phyloP scores from a whole-genome alignment of 225 moss, liverwort and hornwort species.

The Lunularia cruciata region DNA sequence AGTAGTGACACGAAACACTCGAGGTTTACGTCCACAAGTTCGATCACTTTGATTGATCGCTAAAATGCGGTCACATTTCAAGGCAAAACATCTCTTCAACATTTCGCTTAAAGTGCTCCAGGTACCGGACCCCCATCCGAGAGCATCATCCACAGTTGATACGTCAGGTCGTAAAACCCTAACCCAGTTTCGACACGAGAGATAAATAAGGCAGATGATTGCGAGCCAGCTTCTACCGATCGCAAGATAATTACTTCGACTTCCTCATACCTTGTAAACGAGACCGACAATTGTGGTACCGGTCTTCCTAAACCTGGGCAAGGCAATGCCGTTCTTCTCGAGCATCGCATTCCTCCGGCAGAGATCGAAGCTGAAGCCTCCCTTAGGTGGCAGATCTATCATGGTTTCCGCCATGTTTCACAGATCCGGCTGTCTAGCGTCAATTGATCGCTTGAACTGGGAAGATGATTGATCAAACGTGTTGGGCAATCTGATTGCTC shows the following conservation, averaged over 20 bases:
- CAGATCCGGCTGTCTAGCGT: not conserved
- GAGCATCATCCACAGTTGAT: too few relatives aligned
- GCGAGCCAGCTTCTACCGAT: not conserved
- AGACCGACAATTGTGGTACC: conserved; percentile 97
- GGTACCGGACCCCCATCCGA: too few relatives aligned
- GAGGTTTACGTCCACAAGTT: too few relatives aligned
- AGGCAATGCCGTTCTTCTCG: conserved; percentile 66
- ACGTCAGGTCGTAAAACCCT: too few relatives aligned
- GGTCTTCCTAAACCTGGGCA: conserved; percentile 87
- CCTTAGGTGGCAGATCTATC: conserved; percentile 61
- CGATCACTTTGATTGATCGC: too few relatives aligned
- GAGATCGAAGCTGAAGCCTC: conserved; percentile 82
- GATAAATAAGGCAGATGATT: not conserved
- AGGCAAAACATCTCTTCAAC: too few relatives aligned
- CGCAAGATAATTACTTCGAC: not conserved
- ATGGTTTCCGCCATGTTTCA: conserved; percentile 51
- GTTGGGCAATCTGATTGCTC: not conserved
- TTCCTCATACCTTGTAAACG: conserved; percentile 60
- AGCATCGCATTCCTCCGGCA: conserved; percentile 87
- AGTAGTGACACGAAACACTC: too few relatives aligned
- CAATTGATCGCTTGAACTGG: not conserved
- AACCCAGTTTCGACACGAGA: not conserved
- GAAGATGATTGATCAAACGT: not conserved
- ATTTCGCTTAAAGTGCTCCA: too few relatives aligned
- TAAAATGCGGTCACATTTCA: too few relatives aligned